Conservation (phyloP, 208 protist species). For the Angomonas ambiguus region DNA sequence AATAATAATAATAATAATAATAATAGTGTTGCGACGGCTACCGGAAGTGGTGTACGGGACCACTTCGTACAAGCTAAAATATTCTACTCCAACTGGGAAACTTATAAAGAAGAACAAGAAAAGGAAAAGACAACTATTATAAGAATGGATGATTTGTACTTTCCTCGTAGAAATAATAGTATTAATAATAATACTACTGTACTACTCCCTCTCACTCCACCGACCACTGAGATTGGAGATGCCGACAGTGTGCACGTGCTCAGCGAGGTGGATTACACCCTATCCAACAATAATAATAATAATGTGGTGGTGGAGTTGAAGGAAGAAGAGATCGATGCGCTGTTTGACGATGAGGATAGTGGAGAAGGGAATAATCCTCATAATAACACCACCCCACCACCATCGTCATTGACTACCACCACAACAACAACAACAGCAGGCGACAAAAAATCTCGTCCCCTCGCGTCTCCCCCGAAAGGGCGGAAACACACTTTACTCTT, state of each 20-base stretch:
- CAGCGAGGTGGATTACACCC: background rate
- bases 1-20: constrained; percentile 1
- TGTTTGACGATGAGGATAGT: background rate
- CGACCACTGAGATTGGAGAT: constrained; percentile 1
- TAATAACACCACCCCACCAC: background rate
- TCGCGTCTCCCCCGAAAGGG: too few relatives aligned
- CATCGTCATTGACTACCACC: too few relatives aligned
- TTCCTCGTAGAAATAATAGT: background rate
- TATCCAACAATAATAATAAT: background rate
- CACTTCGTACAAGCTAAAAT: constrained; percentile 66
- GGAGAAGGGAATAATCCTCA: background rate
- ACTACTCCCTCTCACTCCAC: constrained; percentile 13
- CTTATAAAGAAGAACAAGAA: constrained; percentile 19
- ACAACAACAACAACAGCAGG: too few relatives aligned
- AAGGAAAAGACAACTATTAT: background rate
- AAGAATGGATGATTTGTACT: too few relatives aligned
- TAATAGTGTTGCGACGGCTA: background rate
- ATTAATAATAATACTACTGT: constrained; percentile 13
- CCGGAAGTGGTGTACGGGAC: constrained; percentile 5
- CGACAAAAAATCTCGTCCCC: too few relatives aligned
- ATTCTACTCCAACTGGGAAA: constrained; percentile 76
- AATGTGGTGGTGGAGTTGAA: background rate
- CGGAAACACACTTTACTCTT: too few relatives aligned
- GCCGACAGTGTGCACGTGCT: background rate
- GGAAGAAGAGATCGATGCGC: background rate